Evolutionary conservation across 805 yeast species (phyloP).

Genomic region (Wickerhamiella azyma): DNA sequence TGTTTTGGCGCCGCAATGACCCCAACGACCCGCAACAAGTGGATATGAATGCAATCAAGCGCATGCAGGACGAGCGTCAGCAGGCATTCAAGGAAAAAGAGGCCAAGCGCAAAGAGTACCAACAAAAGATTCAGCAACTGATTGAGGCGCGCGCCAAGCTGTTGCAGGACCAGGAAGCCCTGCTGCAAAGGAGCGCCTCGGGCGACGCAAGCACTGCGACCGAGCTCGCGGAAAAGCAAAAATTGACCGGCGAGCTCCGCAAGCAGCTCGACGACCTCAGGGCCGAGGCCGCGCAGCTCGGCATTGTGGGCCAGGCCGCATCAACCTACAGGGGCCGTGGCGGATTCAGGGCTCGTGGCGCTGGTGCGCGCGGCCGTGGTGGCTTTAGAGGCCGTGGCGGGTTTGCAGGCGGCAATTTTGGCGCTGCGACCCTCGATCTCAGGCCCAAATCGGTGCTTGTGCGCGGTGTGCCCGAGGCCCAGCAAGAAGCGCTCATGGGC

Average conservation of each 20-base stretch:
- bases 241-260: conserved; percentile 21
- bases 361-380: conserved; percentile 9
- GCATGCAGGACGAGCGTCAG: conserved; percentile 30
- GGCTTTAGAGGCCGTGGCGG: conserved; percentile 18
- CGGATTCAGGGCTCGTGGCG: conserved; percentile 10
- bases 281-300: conserved; percentile 14
- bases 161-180: conserved; percentile 26
- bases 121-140: conserved; percentile 24
- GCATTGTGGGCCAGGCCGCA: conserved; percentile 6
- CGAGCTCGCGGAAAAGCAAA: conserved; percentile 14
- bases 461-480: conserved; percentile 21
- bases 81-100: conserved; percentile 30
- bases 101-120: conserved; percentile 25
- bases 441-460: conserved; percentile 28
- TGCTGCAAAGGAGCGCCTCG: conserved; percentile 23
- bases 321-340: conserved; percentile 11
- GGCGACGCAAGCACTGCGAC: conserved; percentile 4
- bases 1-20: conserved; percentile 28
- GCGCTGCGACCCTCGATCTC: conserved; percentile 24
- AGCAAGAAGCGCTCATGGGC: conserved; percentile 25
- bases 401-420: conserved; percentile 18
- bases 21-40: conserved; percentile 18
- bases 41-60: conserved; percentile 29
- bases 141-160: conserved; percentile 27
- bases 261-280: conserved; percentile 24